phyloP scores from a whole-genome alignment of 768 basidiomycete species.

The Lenzites betulinus region DNA sequence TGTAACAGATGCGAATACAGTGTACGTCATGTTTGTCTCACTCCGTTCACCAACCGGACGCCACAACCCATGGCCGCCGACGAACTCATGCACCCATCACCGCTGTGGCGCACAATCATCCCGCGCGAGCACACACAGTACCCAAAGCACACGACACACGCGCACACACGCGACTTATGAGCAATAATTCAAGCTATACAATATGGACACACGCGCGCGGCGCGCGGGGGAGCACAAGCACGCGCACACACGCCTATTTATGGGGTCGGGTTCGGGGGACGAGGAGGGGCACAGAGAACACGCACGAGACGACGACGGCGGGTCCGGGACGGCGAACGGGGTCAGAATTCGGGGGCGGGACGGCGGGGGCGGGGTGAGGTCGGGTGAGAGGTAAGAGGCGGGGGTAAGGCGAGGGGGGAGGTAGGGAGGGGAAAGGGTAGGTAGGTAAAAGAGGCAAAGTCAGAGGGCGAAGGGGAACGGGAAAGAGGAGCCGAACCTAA shows the following conservation, averaged over 20 bases:
- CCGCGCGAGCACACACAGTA: neutral
- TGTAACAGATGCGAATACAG: too few species aligned
- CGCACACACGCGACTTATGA: neutral
- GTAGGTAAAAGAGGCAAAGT: neutral
- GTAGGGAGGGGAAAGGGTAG: neutral
- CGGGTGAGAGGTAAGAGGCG: too few species aligned
- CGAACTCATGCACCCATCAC: too few species aligned
- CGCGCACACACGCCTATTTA: neutral
- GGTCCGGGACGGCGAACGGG: neutral
- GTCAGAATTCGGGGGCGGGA: neutral
- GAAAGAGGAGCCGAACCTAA: neutral
- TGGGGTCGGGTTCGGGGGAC: neutral
- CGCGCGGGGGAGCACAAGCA: neutral
- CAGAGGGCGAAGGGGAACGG: neutral
- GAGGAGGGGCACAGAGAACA: too few species aligned
- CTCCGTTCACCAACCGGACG: too few species aligned
- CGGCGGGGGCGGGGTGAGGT: too few species aligned
- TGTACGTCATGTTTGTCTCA: too few species aligned
- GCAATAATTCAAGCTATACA: constrained; percentile 19
- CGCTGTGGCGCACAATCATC: too few species aligned
- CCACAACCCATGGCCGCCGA: too few species aligned
- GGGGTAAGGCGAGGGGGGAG: too few species aligned
- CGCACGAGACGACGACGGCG: neutral
- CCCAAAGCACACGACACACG: neutral
- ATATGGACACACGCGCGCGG: neutral